Percentiles rank a stretch among this genome's conserved stretches.
Conservation (phyloP, 257 asterid genomes). For the Galeopsis tetrahit region DNA sequence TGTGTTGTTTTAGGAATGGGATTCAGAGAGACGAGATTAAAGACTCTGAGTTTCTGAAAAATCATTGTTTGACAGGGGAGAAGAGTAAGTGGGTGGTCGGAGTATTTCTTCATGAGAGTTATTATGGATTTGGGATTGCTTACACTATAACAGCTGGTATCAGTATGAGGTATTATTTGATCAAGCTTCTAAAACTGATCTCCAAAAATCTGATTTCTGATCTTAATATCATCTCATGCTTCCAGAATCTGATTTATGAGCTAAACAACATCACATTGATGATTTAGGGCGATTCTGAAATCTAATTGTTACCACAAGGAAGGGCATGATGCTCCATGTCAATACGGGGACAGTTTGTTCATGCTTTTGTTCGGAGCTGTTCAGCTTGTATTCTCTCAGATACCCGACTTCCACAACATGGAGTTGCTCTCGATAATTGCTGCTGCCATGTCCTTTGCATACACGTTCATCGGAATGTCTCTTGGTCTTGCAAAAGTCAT, state of each 20-base stretch:
- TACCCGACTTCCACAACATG: constrained; percentile 65
- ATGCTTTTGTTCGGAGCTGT: constrained; percentile 59
- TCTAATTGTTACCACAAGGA: constrained; percentile 66
- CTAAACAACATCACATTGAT: too few relatives aligned
- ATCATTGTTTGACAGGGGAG: constrained; percentile 49
- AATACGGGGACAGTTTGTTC: constrained; percentile 47
- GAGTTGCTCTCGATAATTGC: constrained; percentile 59
- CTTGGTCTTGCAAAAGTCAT: constrained; percentile 55
- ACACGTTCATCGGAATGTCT: constrained; percentile 55
- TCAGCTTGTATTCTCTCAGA: constrained; percentile 63
- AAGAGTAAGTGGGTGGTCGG: constrained; percentile 61
- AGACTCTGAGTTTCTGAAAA: not conserved
- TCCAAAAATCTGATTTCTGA: too few relatives aligned
- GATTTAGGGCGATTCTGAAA: constrained; percentile 59
- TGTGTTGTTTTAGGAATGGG: not conserved
- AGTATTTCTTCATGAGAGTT: constrained; percentile 59
- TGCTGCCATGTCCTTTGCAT: constrained; percentile 62
- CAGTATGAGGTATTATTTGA: constrained; percentile 52
- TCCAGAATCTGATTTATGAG: too few relatives aligned
- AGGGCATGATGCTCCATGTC: constrained; percentile 62
- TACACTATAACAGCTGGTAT: constrained; percentile 67
- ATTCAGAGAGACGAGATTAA: not conserved
- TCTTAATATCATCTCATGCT: too few relatives aligned
- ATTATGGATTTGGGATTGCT: constrained; percentile 64
- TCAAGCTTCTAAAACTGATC: not conserved